Evolutionary conservation across 257 asterid genomes (phyloP), one percentile per base, ranked within the genome.

Genomic region (Lavandula angustifolia): DNA sequence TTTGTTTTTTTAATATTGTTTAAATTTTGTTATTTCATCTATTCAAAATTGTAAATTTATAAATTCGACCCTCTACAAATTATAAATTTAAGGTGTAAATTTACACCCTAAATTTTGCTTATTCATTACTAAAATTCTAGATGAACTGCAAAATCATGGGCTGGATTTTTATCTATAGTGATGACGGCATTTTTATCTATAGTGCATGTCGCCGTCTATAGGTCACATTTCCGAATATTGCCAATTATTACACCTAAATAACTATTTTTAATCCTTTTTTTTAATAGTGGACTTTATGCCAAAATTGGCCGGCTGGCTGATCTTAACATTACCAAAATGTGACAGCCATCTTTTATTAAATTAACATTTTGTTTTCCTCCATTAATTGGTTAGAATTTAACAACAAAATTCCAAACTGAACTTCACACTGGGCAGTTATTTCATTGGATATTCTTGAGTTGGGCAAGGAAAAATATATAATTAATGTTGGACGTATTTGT

Each of bases 271-370:
- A 4, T 31, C 4, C 14, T 3, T 16, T 58, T 58, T 5, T 59
- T 27, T 4, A 17, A 59, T 17, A 6, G 5, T 4, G 4, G 13
- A 7, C 29, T 42, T 27, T 22, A 7, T 44, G 53, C 14, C 67
- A 46, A 61, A 61, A 7, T 33, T 61, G 14, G 67, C 67, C 67
- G 67, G 55, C 67, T 61, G 43, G 16, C 10, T 44, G 33, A 8
- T 31, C 22, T 31, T 34, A 3, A 31, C n/a, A 2, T 12, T 12
- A 12, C 11, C 50, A 44, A 12, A 22, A 44, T 5, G 17, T 44
- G 50, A 44, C 50, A 11, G 5, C 12, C 58, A 53, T 29, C 10
- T 0, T 4, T 44, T 44, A 44, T 44, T 44, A n/a, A 42, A 42
- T 32, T 9, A 40, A 37, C 46, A 12, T 40, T 40, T 40, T 9